These are phyloP conservation scores for Sergeia podlipaevii DNA, from an alignment of 208 protist species.

Conservation along the genomic window DNA sequence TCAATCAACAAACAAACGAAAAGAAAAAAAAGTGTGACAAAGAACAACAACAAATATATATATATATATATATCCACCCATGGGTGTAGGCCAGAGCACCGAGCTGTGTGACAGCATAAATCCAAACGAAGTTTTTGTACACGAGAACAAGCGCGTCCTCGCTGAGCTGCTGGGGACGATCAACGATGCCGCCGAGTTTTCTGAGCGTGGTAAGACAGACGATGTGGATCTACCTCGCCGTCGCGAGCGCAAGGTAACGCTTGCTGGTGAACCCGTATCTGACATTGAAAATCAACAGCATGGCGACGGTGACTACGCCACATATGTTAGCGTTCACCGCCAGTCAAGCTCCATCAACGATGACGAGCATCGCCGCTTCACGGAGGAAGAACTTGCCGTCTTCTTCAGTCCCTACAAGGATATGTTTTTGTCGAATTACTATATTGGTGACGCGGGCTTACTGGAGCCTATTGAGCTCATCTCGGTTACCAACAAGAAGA, in stretches of 20 bases:
- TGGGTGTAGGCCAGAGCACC: slow-evolving; percentile 37
- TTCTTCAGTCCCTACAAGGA: slow-evolving; percentile 13
- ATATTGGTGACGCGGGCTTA: slow-evolving; percentile 30
- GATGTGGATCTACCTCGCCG: no score
- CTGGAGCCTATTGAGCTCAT: not conserved
- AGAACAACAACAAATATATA: no score
- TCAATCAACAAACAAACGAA: not conserved
- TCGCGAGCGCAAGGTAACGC: no score
- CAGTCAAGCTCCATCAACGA: no score
- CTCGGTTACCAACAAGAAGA: not conserved
- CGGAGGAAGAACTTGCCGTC: slow-evolving; percentile 12
- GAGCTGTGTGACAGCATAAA: slow-evolving; percentile 16
- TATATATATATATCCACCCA: slow-evolving; percentile 1
- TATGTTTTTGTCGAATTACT: slow-evolving; percentile 38
- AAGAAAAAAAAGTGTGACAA: slow-evolving; percentile 4
- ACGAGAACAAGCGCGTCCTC: slow-evolving; percentile 24
- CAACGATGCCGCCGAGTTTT: slow-evolving; percentile 9
- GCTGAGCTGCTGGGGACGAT: slow-evolving; percentile 9
- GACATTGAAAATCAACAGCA: no score
- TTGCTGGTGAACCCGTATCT: not conserved
- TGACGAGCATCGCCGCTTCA: slow-evolving; percentile 8
- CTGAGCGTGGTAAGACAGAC: not conserved
- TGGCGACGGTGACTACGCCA: no score
- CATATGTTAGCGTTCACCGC: no score
- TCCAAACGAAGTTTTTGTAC: slow-evolving; percentile 20